phyloP scores from a whole-genome alignment of 2,329 filamentous ascomycete genomes.

The Alternaria viburni region DNA sequence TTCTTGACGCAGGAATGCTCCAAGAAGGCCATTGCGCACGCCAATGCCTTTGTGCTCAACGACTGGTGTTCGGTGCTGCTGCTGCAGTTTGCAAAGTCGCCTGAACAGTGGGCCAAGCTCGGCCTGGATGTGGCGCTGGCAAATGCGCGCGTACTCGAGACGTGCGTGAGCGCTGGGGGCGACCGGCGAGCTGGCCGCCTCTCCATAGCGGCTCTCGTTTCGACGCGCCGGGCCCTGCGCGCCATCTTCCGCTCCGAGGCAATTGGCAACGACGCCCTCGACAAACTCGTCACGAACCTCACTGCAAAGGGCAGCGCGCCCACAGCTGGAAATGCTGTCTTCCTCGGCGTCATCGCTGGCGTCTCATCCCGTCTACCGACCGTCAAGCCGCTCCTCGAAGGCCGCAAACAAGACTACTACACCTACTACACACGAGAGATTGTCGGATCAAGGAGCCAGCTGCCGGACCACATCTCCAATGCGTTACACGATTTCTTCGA shows the following conservation, averaged over 20 bases:
- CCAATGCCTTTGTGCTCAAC: conserved; percentile 84
- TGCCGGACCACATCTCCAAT: conserved; percentile 74
- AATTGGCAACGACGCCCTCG: conserved; percentile 66
- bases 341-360: conserved; percentile 86
- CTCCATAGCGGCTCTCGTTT: conserved; percentile 74
- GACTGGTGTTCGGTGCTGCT: conserved; percentile 88
- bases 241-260: conserved; percentile 69
- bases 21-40: conserved; percentile 78
- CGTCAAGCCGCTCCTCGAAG: conserved; percentile 67
- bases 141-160: conserved; percentile 77
- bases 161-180: conserved; percentile 65
- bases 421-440: conserved; percentile 86
- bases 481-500: conserved; percentile 83
- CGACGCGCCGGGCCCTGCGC: conserved; percentile 80
- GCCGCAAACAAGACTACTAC: conserved; percentile 74
- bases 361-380: conserved; percentile 76
- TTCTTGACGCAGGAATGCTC: conserved; percentile 74
- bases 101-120: conserved; percentile 68
- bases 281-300: conserved; percentile 68
- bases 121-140: conserved; percentile 70
- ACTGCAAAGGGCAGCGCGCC: conserved; percentile 70
- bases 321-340: conserved; percentile 72
- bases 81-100: conserved; percentile 68
- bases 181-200: conserved; percentile 58
- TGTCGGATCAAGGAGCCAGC: conserved; percentile 73